phyloP scores from a whole-genome alignment of 768 basidiomycete species.

The Tulasnella sp. region DNA sequence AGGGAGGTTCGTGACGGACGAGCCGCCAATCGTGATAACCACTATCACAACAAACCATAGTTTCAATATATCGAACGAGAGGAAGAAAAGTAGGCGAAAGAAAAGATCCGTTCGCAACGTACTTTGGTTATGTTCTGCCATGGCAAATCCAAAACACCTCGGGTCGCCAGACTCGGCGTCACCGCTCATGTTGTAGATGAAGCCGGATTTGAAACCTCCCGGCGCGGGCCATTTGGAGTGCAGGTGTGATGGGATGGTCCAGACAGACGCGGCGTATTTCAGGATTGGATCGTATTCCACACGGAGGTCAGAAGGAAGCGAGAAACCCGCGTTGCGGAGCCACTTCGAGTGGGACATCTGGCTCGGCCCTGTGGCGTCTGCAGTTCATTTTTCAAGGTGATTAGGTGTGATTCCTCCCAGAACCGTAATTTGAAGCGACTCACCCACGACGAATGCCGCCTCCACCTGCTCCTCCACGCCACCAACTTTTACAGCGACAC shows the following conservation, averaged over 20 bases:
- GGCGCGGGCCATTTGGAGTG: background rate
- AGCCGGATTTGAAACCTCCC: background rate
- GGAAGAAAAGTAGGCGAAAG: no score
- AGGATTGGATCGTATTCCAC: slow-evolving; percentile 19
- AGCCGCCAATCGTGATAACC: background rate
- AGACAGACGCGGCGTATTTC: background rate
- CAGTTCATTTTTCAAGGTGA: background rate
- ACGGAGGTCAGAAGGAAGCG: slow-evolving; percentile 5
- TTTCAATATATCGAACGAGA: background rate
- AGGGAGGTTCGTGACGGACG: background rate
- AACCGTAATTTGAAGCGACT: background rate
- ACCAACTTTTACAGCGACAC: background rate
- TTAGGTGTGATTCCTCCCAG: no score
- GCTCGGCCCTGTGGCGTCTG: slow-evolving; percentile 21
- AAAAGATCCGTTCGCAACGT: background rate
- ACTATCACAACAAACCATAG: background rate
- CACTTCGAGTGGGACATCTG: slow-evolving; percentile 12
- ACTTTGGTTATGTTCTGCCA: slow-evolving; percentile 12
- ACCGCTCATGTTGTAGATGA: background rate
- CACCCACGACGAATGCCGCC: slow-evolving; percentile 16
- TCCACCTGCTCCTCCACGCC: background rate
- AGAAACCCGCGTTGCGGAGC: slow-evolving; percentile 4
- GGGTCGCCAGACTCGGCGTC: background rate
- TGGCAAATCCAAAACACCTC: background rate
- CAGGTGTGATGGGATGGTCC: slow-evolving; percentile 7